These are phyloP conservation scores for Gliomastix tumulicola DNA, from an alignment of 2,329 filamentous ascomycete genomes.

Conservation along the genomic window DNA sequence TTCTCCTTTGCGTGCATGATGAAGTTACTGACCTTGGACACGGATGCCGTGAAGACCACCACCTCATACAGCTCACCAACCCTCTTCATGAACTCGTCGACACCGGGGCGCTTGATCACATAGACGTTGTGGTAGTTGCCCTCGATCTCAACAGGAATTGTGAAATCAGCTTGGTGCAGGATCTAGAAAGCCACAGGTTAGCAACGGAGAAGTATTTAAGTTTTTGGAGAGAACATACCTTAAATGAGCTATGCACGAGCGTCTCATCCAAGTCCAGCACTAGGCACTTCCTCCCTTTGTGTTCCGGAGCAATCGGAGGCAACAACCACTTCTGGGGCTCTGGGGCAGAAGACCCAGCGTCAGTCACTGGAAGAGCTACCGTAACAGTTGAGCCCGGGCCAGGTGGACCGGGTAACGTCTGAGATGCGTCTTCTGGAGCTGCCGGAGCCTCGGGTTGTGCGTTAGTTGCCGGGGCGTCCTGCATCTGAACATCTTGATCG, in stretches of 20 bases:
- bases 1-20: too few species aligned
- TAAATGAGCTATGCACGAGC: conserved; percentile 96
- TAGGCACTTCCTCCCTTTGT: conserved; percentile 85
- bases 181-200: conserved; percentile 51
- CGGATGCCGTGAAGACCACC: conserved; percentile 96
- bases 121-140: conserved; percentile 99
- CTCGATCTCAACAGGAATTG: conserved; percentile 97
- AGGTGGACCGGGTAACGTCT: conserved; percentile 35
- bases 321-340: conserved; percentile 61
- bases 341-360: conserved; percentile 33
- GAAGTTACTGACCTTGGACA: conserved; percentile 70
- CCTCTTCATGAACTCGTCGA: conserved; percentile 98
- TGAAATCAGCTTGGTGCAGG: conserved; percentile 96
- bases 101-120: conserved; percentile 97
- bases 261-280: conserved; percentile 96
- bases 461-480: too few species aligned
- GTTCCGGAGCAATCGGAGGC: conserved; percentile 71
- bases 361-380: conserved; percentile 35
- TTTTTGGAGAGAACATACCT: conserved; percentile 48
- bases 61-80: conserved; percentile 98
- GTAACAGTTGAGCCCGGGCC: too few species aligned
- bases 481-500: conserved; percentile 62
- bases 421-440: conserved; percentile 13
- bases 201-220: too few species aligned
- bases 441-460: too few species aligned